These are phyloP conservation scores for Petrea volubilis DNA, from an alignment of 257 asterid genomes.

Conservation along the genomic window DNA sequence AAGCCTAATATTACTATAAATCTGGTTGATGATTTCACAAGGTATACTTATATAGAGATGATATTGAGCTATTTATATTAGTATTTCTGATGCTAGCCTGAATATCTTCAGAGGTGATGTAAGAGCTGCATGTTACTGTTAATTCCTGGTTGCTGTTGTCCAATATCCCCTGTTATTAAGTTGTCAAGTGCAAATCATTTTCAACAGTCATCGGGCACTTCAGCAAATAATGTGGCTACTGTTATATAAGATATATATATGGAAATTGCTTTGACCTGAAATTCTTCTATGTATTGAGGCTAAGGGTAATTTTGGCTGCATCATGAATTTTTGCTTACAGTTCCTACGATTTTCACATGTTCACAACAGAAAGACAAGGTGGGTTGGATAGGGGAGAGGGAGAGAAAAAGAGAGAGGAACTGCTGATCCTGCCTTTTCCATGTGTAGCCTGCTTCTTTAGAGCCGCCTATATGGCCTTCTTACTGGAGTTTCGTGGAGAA, in stretches of 20 bases:
- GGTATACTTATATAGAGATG: conserved; percentile 44
- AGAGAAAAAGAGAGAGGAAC: background rate
- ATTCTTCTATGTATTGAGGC: background rate
- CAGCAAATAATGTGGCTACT: background rate
- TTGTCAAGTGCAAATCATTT: conserved; percentile 2
- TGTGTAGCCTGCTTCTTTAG: background rate
- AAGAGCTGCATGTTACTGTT: background rate
- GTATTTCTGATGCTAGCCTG: background rate
- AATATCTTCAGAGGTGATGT: background rate
- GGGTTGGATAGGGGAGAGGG: no score
- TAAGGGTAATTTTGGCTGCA: background rate
- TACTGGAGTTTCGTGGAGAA: background rate
- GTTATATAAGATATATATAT: background rate
- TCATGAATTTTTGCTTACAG: background rate
- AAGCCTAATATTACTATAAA: conserved; percentile 90
- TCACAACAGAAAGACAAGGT: no score
- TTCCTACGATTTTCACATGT: background rate
- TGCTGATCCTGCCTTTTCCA: background rate
- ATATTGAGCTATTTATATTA: background rate
- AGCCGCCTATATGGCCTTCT: background rate
- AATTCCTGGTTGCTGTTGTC: background rate
- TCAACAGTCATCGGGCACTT: background rate
- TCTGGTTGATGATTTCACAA: conserved; percentile 92
- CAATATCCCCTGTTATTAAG: background rate
- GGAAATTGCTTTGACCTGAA: background rate